Evolutionary conservation across 805 yeast genomes (phyloP).

Genomic region (Blastobotrys parvus): DNA sequence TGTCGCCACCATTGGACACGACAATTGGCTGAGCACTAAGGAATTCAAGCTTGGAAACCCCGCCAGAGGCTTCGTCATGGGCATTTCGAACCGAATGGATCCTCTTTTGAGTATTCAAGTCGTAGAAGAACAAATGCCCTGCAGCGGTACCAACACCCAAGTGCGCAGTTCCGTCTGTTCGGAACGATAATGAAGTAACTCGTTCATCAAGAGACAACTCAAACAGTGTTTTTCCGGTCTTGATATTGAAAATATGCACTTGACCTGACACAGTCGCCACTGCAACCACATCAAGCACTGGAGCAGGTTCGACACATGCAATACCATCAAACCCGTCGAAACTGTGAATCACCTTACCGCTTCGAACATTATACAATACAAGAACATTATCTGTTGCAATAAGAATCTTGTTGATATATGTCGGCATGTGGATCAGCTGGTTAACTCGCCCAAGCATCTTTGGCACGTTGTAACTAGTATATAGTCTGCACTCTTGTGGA

Average conservation of each 20-base stretch:
- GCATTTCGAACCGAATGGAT: slow-evolving; percentile 68
- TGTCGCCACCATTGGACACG: slow-evolving; percentile 87
- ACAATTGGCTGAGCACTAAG: slow-evolving; percentile 87
- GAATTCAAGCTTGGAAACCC: slow-evolving; percentile 65
- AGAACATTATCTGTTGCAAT: slow-evolving; percentile 66
- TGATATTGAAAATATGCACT: slow-evolving; percentile 57
- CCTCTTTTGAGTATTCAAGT: slow-evolving; percentile 60
- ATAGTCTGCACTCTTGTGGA: slow-evolving; percentile 46
- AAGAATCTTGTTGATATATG: slow-evolving; percentile 82
- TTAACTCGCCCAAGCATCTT: slow-evolving; percentile 65
- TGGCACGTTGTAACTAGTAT: slow-evolving; percentile 53
- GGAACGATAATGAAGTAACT: slow-evolving; percentile 59
- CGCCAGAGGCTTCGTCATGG: slow-evolving; percentile 68
- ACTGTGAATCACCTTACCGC: slow-evolving; percentile 62
- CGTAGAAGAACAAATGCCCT: slow-evolving; percentile 85
- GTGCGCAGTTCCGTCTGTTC: slow-evolving; percentile 86
- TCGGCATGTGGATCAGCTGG: slow-evolving; percentile 72
- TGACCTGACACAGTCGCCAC: slow-evolving; percentile 66
- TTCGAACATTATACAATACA: slow-evolving; percentile 61
- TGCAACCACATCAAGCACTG: slow-evolving; percentile 78
- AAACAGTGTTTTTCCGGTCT: slow-evolving; percentile 53
- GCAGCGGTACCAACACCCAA: slow-evolving; percentile 66
- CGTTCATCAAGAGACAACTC: slow-evolving; percentile 33
- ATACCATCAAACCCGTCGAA: slow-evolving; percentile 42
- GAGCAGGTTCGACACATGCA: slow-evolving; percentile 70